A percentile compares a stretch with the other conserved stretches of the same genome.
Conservation (phyloP, 768 basidiomycete species). For the Tulasnella sp. region DNA sequence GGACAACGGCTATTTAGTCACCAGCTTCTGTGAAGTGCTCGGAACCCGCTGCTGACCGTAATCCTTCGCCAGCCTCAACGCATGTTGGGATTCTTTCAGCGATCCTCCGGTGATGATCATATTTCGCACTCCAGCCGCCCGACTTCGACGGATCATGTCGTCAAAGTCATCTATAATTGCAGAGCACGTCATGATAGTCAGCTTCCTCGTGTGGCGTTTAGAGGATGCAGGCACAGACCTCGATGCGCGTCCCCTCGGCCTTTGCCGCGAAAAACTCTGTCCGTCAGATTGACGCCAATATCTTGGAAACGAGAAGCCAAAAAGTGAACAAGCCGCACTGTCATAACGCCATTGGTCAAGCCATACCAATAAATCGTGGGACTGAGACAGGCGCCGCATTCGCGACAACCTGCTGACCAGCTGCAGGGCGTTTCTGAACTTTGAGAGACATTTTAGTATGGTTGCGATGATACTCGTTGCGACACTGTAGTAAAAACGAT, state of each 20-base stretch:
- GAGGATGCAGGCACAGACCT: conserved; percentile 17
- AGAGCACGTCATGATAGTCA: not conserved
- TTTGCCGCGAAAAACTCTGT: conserved; percentile 29
- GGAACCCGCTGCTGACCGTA: conserved; percentile 30
- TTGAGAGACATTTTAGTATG: not conserved
- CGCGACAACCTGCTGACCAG: not conserved
- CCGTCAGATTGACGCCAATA: conserved; percentile 34
- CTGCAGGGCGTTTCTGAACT: not conserved
- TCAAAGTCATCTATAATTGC: conserved; percentile 45
- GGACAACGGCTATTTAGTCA: not conserved
- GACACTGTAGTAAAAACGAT: not conserved
- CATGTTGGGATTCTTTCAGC: conserved; percentile 47
- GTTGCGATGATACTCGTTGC: not conserved
- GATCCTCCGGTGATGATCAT: conserved; percentile 73
- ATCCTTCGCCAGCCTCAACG: conserved; percentile 47
- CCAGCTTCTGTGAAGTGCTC: not conserved
- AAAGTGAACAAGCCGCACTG: not conserved
- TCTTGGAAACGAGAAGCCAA: conserved; percentile 18
- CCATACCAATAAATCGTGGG: not conserved
- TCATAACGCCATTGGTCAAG: not conserved
- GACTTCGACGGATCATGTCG: conserved; percentile 44
- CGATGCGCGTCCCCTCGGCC: conserved; percentile 26
- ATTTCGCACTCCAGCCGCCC: conserved; percentile 47
- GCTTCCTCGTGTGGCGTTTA: not conserved
- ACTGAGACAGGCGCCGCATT: not conserved